These are phyloP conservation scores for Pichia sp. DNA, from an alignment of 1,139 yeast species.

Conservation along the genomic window DNA sequence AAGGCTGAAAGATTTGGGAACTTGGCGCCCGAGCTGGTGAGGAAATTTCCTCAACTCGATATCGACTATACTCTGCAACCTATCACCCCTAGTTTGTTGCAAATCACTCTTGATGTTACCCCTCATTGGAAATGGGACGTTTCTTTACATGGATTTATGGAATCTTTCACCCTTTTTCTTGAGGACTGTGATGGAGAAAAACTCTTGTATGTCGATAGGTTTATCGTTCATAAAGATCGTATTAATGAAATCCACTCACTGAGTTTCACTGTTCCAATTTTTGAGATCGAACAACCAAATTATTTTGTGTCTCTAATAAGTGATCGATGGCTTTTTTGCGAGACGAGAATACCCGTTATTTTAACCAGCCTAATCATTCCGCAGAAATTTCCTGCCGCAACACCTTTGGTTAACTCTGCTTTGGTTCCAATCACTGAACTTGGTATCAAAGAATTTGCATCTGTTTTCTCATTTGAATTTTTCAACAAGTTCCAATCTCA, in stretches of 20 bases:
- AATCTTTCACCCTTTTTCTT: conserved; percentile 63
- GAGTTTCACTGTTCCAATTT: conserved; percentile 61
- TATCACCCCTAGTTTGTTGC: conserved; percentile 61
- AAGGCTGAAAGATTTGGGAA: conserved; percentile 67
- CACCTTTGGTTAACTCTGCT: conserved; percentile 50
- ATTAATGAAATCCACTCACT: conserved; percentile 52
- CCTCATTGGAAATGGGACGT: conserved; percentile 81
- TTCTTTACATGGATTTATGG: conserved; percentile 57
- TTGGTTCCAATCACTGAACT: conserved; percentile 47
- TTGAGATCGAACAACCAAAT: conserved; percentile 67
- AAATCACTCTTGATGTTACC: conserved; percentile 59
- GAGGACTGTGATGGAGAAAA: conserved; percentile 84
- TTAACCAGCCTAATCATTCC: conserved; percentile 59
- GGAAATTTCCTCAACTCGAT: conserved; percentile 66
- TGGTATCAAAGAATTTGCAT: conserved; percentile 43
- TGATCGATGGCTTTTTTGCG: conserved; percentile 83
- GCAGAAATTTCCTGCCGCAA: conserved; percentile 61
- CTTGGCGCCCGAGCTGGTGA: conserved; percentile 55
- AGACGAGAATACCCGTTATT: conserved; percentile 56
- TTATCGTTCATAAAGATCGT: conserved; percentile 48
- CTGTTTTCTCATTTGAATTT: conserved; percentile 42
- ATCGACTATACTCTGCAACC: conserved; percentile 69
- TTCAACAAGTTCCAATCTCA: conserved; percentile 78
- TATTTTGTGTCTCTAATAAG: conserved; percentile 70
- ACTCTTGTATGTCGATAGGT: conserved; percentile 55